Base-by-base conservation (phyloP, 2,329 filamentous ascomycete genomes). In the Teratosphaeria pseudoeucalypti region DNA sequence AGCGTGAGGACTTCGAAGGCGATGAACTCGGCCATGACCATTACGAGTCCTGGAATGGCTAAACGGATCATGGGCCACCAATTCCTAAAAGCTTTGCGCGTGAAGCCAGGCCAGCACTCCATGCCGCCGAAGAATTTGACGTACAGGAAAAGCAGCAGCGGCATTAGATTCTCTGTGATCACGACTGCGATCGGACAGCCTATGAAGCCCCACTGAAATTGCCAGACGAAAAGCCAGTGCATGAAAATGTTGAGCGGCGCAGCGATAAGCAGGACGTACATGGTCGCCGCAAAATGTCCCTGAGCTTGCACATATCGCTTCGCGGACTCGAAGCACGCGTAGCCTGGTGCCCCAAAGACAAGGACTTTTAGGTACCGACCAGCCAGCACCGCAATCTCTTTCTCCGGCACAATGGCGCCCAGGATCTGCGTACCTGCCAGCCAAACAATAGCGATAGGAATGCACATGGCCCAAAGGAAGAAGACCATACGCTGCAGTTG, bases 21-120 rank as follows among this genome's bases (percentile, higher is more conserved):
- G 11, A 96, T 81, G 76, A 89, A 95, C 72, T 97, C 92, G 5
- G 92, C 91, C 72, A 95, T 86, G 1, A 97, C 88, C 92, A 96
- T 96, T 64, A 96, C 78, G 72, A 97, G 85, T 1, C 92, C 92
- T 0, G 92, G 92, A 12, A 96, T 77, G 0, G 92, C 90, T 43
- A 97, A 85, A 55, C 85, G 84, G 67, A 97, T 83, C 92, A 95
- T 95, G 9, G 87, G 86, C 1, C 80, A 79, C 89, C 89, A 94
- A 70, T 92, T 92, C 37, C 77, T 76, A 57, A 91, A 79, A 0
- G 87, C 86, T 47, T 83, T 82, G 60, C 74, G 78, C n/a, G 84
- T 85, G 71, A 92, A 87, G 1, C 89, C 89, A 61, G 86, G 87
- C 89, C 89, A 94, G 74, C 89, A 92, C 68, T 90, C 83, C 55